Conservation (phyloP, 768 basidiomycete genomes). For the Tulasnella calospora region DNA sequence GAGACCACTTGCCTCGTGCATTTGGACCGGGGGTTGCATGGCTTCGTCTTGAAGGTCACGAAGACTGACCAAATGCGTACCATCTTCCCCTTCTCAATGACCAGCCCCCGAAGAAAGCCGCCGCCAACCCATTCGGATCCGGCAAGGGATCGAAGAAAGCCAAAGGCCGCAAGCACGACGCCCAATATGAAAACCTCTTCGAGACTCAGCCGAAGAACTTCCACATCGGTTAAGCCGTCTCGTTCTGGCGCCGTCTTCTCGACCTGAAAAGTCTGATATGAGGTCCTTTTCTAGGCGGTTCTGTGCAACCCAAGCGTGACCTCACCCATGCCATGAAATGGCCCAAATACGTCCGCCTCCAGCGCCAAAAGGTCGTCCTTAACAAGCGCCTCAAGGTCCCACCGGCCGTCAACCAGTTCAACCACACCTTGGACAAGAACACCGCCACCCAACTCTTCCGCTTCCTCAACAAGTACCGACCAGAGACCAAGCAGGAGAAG, state of each 20-base stretch:
- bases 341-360: constrained; percentile 97
- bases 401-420: constrained; percentile 96
- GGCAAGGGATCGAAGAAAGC: not conserved
- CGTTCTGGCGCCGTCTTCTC: not conserved
- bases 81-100: constrained; percentile 11
- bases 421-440: constrained; percentile 95
- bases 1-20: constrained; percentile 5
- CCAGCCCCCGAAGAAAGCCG: constrained; percentile 11
- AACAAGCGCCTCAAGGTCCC: constrained; percentile 97
- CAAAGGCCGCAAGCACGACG: not conserved
- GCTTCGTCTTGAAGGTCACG: not conserved
- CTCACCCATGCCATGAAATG: constrained; percentile 98
- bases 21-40: not conserved
- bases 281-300: constrained; percentile 63
- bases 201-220: constrained; percentile 88
- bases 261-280: not conserved
- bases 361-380: constrained; percentile 97
- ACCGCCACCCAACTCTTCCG: constrained; percentile 98
- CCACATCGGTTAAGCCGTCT: constrained; percentile 70
- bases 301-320: constrained; percentile 83
- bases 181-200: constrained; percentile 50
- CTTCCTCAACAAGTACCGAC: constrained; percentile 94
- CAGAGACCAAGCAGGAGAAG: constrained; percentile 95
- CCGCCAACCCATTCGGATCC: constrained; percentile 8
- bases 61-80: not conserved